These are phyloP conservation scores for Umbelopsis vinacea DNA, from an alignment of 192 early-diverging fungal genomes.

Conservation along the genomic window DNA sequence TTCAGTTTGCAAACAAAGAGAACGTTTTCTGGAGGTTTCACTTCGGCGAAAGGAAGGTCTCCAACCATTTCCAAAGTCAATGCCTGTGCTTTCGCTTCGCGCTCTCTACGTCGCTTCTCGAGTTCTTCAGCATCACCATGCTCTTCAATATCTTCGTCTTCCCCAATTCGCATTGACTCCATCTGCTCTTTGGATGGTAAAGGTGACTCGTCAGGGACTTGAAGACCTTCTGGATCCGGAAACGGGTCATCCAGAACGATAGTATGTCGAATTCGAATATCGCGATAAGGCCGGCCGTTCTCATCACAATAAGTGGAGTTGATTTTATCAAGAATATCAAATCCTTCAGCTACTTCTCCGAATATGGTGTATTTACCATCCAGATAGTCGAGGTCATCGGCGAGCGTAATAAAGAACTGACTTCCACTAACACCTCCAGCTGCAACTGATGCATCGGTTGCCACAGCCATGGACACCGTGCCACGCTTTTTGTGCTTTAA, in stretches of 20 bases:
- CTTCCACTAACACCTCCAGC: conserved; percentile 66
- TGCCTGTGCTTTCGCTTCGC: conserved; percentile 83
- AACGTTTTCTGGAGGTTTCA: conserved; percentile 96
- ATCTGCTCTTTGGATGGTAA: conserved; percentile 75
- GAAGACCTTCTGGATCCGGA: conserved; percentile 73
- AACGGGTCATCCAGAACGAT: conserved; percentile 94
- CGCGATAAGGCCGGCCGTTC: conserved; percentile 74
- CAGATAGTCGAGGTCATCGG: conserved; percentile 74
- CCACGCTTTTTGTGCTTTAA: conserved; percentile 79
- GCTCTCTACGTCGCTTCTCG: conserved; percentile 67
- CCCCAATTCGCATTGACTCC: conserved; percentile 73
- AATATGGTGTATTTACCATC: conserved; percentile 86
- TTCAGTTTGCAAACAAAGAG: conserved; percentile 97
- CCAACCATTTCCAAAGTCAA: conserved; percentile 98
- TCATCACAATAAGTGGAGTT: conserved; percentile 74
- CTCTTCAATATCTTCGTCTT: conserved; percentile 73
- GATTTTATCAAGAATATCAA: conserved; percentile 84
- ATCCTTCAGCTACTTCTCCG: conserved; percentile 88
- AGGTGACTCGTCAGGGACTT: conserved; percentile 73
- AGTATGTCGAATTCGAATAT: conserved; percentile 91
- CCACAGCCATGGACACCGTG: conserved; percentile 78
- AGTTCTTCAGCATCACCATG: conserved; percentile 64
- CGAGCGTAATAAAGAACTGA: conserved; percentile 88
- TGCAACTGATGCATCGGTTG: conserved; percentile 42
- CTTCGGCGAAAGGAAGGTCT: conserved; percentile 95